A percentile compares a stretch with the other conserved stretches of the same genome.
These are phyloP conservation scores for Plasmodium gonderi DNA, from an alignment of 169 alveolate species.

Conservation along the genomic window DNA sequence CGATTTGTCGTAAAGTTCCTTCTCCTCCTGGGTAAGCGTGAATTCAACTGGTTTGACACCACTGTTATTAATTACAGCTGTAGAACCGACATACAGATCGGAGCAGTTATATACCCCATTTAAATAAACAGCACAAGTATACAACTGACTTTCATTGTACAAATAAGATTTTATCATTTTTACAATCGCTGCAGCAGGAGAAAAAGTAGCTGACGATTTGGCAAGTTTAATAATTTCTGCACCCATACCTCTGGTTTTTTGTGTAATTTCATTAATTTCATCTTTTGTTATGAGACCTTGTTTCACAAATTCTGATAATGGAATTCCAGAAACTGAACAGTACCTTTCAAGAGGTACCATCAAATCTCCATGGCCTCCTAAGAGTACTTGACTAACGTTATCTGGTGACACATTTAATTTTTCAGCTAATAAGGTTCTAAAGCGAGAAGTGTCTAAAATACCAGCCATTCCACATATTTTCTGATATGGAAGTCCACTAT, in stretches of 20 bases:
- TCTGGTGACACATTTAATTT: conserved; percentile 84
- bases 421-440: conserved; percentile 83
- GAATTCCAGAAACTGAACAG: conserved; percentile 85
- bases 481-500: conserved; percentile 87
- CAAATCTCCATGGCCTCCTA: conserved; percentile 92
- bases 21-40: conserved; percentile 74
- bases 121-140: conserved; percentile 82
- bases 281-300: conserved; percentile 37
- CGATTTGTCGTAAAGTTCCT: conserved; percentile 73
- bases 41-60: conserved; percentile 76
- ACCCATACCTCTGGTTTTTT: conserved; percentile 81
- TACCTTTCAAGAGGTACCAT: conserved; percentile 88
- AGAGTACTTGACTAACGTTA: conserved; percentile 84
- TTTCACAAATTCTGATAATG: conserved; percentile 78
- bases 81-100: conserved; percentile 81
- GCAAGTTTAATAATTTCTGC: conserved; percentile 79
- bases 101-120: conserved; percentile 79
- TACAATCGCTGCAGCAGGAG: conserved; percentile 85
- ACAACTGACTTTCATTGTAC: conserved; percentile 76
- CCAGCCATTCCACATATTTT: conserved; percentile 91
- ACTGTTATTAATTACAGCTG: conserved; percentile 77
- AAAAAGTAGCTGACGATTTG: conserved; percentile 80
- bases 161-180: conserved; percentile 80
- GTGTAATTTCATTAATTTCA: conserved; percentile 76
- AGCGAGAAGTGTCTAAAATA: conserved; percentile 88